phyloP scores from a whole-genome alignment of 768 basidiomycete species.

The Gloeostereum incarnatum region DNA sequence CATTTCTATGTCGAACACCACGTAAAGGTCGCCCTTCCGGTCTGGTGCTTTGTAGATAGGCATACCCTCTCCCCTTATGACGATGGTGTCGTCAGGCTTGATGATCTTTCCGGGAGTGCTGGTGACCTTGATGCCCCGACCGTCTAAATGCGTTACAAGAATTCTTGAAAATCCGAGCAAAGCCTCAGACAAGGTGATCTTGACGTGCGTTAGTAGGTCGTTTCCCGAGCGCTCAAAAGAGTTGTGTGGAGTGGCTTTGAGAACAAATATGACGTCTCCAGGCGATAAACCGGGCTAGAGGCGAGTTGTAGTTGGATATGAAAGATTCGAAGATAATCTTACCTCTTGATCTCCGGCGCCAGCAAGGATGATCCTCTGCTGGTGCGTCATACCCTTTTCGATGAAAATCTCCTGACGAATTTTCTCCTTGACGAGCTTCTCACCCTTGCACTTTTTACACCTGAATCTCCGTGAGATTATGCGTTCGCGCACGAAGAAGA shows the following conservation, averaged over 20 bases:
- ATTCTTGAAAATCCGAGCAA: slow-evolving; percentile 93
- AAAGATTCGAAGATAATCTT: slow-evolving; percentile 9
- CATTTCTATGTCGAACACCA: slow-evolving; percentile 85
- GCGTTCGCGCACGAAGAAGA: neutral
- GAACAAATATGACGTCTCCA: slow-evolving; percentile 84
- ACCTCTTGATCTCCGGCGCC: slow-evolving; percentile 92
- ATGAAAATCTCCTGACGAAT: slow-evolving; percentile 81
- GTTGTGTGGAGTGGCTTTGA: slow-evolving; percentile 59
- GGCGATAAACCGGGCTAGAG: slow-evolving; percentile 74
- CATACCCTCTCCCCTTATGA: slow-evolving; percentile 85
- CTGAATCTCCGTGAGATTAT: slow-evolving; percentile 26
- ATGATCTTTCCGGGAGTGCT: slow-evolving; percentile 72
- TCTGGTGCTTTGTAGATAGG: slow-evolving; percentile 59
- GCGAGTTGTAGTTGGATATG: slow-evolving; percentile 1
- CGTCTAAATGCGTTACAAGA: slow-evolving; percentile 86
- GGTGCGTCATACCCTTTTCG: slow-evolving; percentile 80
- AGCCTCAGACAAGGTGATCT: slow-evolving; percentile 89
- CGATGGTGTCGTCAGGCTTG: slow-evolving; percentile 62
- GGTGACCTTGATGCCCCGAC: slow-evolving; percentile 75
- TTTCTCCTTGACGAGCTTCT: slow-evolving; percentile 78
- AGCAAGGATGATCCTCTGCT: slow-evolving; percentile 78
- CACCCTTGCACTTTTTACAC: slow-evolving; percentile 94
- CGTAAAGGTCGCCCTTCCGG: slow-evolving; percentile 71
- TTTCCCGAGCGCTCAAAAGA: slow-evolving; percentile 79
- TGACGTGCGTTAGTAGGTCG: slow-evolving; percentile 72